Percentiles rank a stretch among this genome's conserved stretches.
These are phyloP conservation scores for Ganoderma boninense DNA, from an alignment of 1,284 basidiomycete genomes.

Conservation along the genomic window DNA sequence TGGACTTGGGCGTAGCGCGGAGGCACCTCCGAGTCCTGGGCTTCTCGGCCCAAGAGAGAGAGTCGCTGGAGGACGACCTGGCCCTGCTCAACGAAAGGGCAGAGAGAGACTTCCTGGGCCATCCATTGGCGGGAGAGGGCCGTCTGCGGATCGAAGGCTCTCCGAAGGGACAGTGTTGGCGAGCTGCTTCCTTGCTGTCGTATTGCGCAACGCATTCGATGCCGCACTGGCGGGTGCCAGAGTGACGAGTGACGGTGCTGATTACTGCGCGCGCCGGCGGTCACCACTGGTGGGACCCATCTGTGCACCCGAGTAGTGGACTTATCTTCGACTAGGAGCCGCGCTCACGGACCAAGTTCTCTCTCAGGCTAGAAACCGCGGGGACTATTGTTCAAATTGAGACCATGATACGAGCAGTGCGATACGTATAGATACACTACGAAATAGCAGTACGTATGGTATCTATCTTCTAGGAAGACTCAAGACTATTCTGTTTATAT, in stretches of 20 bases:
- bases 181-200: too few species aligned
- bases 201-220: too few species aligned
- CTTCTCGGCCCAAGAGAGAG: too few species aligned
- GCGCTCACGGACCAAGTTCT: neutral
- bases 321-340: neutral
- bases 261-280: too few species aligned
- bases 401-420: neutral
- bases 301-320: neutral
- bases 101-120: neutral
- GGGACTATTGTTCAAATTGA: neutral
- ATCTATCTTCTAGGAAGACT: neutral
- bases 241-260: too few species aligned
- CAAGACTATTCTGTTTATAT: neutral
- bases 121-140: neutral
- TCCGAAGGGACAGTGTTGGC: neutral
- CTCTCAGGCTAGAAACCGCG: too few species aligned
- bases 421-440: neutral
- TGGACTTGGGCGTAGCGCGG: neutral
- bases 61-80: too few species aligned
- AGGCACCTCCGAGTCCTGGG: neutral
- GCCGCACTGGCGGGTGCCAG: too few species aligned
- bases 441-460: neutral
- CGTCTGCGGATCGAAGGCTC: neutral
- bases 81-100: neutral
- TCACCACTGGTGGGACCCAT: too few species aligned